Evolutionary conservation across 129 eudicot genomes (phyloP).

Genomic region (Escallonia rubra): DNA sequence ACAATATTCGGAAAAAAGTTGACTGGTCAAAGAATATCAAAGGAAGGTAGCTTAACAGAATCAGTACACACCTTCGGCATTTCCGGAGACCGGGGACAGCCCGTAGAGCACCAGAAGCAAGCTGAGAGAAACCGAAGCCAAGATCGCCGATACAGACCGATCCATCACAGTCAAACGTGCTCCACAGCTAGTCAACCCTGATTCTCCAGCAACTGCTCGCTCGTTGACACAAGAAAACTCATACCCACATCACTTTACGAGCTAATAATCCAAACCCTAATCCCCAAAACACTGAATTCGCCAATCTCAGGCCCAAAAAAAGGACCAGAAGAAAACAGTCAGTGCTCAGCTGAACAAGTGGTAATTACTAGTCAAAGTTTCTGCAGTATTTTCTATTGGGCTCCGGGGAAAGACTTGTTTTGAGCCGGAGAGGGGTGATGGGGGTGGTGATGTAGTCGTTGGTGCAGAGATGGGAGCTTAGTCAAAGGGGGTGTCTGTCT

Average conservation of each 20-base stretch:
- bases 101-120: slow-evolving; percentile 39
- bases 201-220: slow-evolving; percentile 26
- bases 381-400: no score
- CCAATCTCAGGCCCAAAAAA: no score
- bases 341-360: no score
- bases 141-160: slow-evolving; percentile 35
- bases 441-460: no score
- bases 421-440: no score
- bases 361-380: no score
- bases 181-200: slow-evolving; percentile 26
- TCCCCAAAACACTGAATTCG: not conserved
- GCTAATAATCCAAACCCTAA: not conserved
- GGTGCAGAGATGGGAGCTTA: no score
- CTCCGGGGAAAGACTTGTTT: no score
- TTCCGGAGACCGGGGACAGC: slow-evolving; percentile 33
- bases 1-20: no score
- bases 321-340: no score
- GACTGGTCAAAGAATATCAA: not conserved
- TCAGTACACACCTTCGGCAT: slow-evolving; percentile 46
- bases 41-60: slow-evolving; percentile 5
- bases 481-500: no score
- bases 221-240: slow-evolving; percentile 1
- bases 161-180: slow-evolving; percentile 32
- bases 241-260: no score
- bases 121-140: slow-evolving; percentile 30